Conservation (phyloP, 345 rosid species). For the Aquilaria yunnanensis region DNA sequence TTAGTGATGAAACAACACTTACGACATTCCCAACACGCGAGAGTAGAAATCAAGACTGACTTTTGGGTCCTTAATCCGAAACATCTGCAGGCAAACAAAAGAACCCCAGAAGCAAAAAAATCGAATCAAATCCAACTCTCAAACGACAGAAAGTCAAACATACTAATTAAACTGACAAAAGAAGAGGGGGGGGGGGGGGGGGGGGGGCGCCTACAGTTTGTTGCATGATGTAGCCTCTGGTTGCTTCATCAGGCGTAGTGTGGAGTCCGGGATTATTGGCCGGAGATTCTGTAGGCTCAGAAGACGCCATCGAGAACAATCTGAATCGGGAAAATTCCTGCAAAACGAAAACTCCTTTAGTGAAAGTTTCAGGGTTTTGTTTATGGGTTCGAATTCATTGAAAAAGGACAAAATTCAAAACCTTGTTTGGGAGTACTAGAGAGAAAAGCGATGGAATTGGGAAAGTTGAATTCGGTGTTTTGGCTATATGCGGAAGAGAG, state of each 20-base stretch:
- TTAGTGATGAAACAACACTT: constrained; percentile 23
- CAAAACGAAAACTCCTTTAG: constrained; percentile 14
- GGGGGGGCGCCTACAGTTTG: constrained; percentile 53
- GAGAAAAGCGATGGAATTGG: constrained; percentile 3
- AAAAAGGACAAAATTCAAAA: not conserved
- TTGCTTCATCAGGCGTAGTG: constrained; percentile 56
- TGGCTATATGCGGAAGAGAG: not conserved
- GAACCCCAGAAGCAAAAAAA: not conserved
- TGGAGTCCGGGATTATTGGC: constrained; percentile 80
- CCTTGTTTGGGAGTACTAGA: not conserved
- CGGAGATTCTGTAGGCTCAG: constrained; percentile 62
- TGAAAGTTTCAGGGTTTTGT: not conserved
- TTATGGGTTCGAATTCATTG: not conserved
- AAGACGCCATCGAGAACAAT: constrained; percentile 64
- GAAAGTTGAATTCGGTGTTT: not conserved
- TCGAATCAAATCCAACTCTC: not conserved
- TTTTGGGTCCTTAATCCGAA: constrained; percentile 90
- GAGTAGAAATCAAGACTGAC: constrained; percentile 84
- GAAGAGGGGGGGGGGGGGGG: not conserved
- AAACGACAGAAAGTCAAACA: not conserved
- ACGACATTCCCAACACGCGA: constrained; percentile 95
- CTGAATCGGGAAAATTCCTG: constrained; percentile 39
- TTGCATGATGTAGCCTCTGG: constrained; percentile 81
- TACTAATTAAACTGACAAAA: too few species aligned
- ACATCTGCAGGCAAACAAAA: constrained; percentile 53